phyloP scores from a whole-genome alignment of 345 rosid species.

The Cardamine chenopodiifolia region DNA sequence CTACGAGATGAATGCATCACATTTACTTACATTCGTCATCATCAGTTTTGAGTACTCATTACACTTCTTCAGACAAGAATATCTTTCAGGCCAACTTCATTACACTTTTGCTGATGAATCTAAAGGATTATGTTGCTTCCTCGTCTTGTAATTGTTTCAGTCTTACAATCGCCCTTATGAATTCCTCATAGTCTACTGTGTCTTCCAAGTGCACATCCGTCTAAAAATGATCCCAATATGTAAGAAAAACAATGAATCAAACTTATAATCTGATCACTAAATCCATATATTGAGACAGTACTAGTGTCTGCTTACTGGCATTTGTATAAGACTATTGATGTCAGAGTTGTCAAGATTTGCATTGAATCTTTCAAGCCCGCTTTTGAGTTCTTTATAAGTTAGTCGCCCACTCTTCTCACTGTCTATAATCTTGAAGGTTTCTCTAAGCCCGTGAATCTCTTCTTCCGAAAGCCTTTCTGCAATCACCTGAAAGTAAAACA shows the following conservation, averaged over 20 bases:
- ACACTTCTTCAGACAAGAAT: slow-evolving; percentile 57
- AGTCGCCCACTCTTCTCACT: slow-evolving; percentile 70
- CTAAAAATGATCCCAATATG: slow-evolving; percentile 46
- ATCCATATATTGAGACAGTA: slow-evolving; percentile 9
- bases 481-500: slow-evolving; percentile 51
- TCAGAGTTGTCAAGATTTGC: slow-evolving; percentile 70
- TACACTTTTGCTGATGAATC: slow-evolving; percentile 52
- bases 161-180: slow-evolving; percentile 69
- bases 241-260: slow-evolving; percentile 12
- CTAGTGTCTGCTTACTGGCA: slow-evolving; percentile 52
- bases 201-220: slow-evolving; percentile 73
- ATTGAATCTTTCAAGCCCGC: slow-evolving; percentile 63
- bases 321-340: slow-evolving; percentile 63
- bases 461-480: slow-evolving; percentile 77
- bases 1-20: slow-evolving; percentile 7
- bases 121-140: slow-evolving; percentile 56
- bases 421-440: slow-evolving; percentile 72
- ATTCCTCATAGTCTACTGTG: slow-evolving; percentile 74
- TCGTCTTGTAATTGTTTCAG: slow-evolving; percentile 60
- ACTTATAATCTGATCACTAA: neutral
- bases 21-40: slow-evolving; percentile 67
- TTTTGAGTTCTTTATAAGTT: slow-evolving; percentile 80
- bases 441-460: slow-evolving; percentile 76
- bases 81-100: slow-evolving; percentile 62
- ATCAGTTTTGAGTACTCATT: slow-evolving; percentile 57